Conservation (phyloP, 306 rosid genomes). For the Quercus agrifolia region DNA sequence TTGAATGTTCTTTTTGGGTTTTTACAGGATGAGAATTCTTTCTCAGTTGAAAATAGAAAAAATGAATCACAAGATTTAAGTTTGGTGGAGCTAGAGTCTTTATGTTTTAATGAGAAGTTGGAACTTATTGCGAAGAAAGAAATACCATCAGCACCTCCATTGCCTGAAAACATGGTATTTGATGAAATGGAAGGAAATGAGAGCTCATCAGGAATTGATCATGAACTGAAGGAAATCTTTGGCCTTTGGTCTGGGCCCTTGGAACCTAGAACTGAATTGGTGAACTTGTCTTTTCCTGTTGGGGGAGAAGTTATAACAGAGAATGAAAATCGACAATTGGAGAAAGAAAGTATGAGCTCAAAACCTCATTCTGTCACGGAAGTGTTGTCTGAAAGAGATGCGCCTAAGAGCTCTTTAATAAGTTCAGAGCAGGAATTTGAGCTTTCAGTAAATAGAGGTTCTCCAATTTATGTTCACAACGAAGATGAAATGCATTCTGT, state of each 20-base stretch:
- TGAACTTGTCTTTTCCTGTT: constrained; percentile 14
- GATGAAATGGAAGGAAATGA: constrained; percentile 28
- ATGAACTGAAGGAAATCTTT: neutral
- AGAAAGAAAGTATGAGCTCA: constrained; percentile 7
- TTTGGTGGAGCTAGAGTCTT: constrained; percentile 21
- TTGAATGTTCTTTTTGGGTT: constrained; percentile 2
- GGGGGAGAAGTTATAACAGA: constrained; percentile 13
- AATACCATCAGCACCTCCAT: constrained; percentile 34
- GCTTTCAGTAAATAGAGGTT: neutral
- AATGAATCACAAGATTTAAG: constrained; percentile 31
- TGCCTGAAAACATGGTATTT: constrained; percentile 20
- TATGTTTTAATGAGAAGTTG: constrained; percentile 29
- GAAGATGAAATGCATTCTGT: constrained; percentile 17
- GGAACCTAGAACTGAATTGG: constrained; percentile 24
- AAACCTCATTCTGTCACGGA: constrained; percentile 24
- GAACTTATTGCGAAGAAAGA: constrained; percentile 24
- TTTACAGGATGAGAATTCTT: constrained; percentile 27
- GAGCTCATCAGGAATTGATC: constrained; percentile 18
- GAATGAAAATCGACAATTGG: constrained; percentile 3
- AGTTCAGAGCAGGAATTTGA: neutral
- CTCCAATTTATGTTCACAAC: neutral
- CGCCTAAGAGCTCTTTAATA: neutral
- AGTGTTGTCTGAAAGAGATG: constrained; percentile 14
- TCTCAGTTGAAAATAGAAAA: constrained; percentile 33
- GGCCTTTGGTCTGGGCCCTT: constrained; percentile 4